A percentile compares a stretch with the other conserved stretches of the same genome.
Conservation (phyloP, 176 grass and related monocot genomes). For the Elaeis guineensis region DNA sequence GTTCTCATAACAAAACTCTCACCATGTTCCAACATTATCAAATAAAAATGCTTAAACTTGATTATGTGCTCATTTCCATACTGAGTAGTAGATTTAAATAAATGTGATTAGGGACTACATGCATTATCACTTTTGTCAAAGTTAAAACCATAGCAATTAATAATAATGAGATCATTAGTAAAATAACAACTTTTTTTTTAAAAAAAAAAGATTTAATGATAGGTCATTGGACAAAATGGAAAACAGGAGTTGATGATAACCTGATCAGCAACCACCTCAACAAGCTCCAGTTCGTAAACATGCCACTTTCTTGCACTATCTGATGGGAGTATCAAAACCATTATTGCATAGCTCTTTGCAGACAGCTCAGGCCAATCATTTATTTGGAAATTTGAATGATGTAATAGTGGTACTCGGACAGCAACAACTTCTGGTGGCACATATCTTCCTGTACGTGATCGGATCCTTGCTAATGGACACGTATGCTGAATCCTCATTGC, state of each 20-base stretch:
- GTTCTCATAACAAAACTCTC: no score
- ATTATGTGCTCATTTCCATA: background rate
- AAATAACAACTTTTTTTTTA: background rate
- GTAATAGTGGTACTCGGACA: conserved; percentile 16
- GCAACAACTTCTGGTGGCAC: conserved; percentile 16
- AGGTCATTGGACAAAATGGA: background rate
- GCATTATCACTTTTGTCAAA: no score
- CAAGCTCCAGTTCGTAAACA: conserved; percentile 11
- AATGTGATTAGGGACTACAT: no score
- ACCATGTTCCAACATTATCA: no score
- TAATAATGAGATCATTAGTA: background rate
- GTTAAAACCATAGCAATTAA: no score
- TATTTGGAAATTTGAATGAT: conserved; percentile 22
- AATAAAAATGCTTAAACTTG: no score
- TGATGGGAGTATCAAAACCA: conserved; percentile 13
- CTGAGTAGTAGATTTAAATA: no score
- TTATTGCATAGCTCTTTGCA: conserved; percentile 18
- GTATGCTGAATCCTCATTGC: conserved; percentile 17
- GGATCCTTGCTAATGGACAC: conserved; percentile 24
- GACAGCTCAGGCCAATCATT: conserved; percentile 8
- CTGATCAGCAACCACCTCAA: conserved; percentile 14
- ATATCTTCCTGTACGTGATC: conserved; percentile 13
- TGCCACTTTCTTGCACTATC: conserved; percentile 16
- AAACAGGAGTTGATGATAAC: background rate
- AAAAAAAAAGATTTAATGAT: background rate